These are phyloP conservation scores for Dictyostelium capitatum DNA, from an alignment of 78 protist species.

Conservation along the genomic window DNA sequence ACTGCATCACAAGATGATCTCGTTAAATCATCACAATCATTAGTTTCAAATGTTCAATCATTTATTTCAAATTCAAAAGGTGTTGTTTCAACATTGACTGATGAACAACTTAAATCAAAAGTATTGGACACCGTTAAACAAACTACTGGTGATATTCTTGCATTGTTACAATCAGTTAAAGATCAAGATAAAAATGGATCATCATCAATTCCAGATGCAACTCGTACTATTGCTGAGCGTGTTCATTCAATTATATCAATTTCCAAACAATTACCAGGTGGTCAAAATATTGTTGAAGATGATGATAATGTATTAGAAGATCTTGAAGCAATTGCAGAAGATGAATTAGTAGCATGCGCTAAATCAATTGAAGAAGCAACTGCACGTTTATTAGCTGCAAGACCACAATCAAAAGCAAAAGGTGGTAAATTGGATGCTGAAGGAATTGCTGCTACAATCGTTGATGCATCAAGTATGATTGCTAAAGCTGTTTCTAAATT, in stretches of 20 bases:
- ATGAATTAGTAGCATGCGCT: conserved; percentile 54
- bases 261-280: conserved; percentile 58
- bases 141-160: conserved; percentile 30
- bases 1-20: conserved; percentile 61
- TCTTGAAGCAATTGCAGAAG: conserved; percentile 54
- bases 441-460: conserved; percentile 74
- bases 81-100: not conserved
- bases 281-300: conserved; percentile 40
- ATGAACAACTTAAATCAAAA: not conserved
- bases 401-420: conserved; percentile 65
- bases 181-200: conserved; percentile 53
- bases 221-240: conserved; percentile 42
- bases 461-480: conserved; percentile 69
- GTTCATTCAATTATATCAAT: conserved; percentile 9
- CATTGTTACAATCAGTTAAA: conserved; percentile 29
- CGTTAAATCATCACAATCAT: conserved; percentile 57
- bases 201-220: conserved; percentile 11
- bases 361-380: conserved; percentile 76
- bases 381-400: conserved; percentile 28
- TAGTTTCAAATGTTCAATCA: conserved; percentile 22
- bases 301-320: conserved; percentile 57
- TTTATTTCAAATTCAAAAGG: conserved; percentile 46
- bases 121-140: conserved; percentile 10
- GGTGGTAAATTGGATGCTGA: conserved; percentile 45
- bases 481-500: conserved; percentile 74